phyloP scores from a whole-genome alignment of 192 early-diverging fungal species.

The Coemansia sp. region DNA sequence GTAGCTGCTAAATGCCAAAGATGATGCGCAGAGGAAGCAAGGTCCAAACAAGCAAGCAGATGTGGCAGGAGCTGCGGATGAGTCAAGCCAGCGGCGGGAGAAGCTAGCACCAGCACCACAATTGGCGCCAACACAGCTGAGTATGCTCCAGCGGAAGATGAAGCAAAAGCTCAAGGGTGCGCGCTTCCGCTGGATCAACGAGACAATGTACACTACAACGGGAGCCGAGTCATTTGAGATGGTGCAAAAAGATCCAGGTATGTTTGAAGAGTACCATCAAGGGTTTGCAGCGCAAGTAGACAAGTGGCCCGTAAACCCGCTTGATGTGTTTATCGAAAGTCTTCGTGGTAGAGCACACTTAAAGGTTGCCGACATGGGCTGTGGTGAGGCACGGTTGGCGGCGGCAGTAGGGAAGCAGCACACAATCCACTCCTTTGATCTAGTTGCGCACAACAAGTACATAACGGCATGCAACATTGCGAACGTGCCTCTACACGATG shows the following conservation, averaged over 20 bases:
- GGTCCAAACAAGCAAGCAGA: neutral
- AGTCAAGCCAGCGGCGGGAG: neutral
- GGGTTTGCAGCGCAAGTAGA: constrained; percentile 92
- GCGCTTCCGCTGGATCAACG: constrained; percentile 90
- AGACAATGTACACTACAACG: constrained; percentile 86
- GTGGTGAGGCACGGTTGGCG: constrained; percentile 91
- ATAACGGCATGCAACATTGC: constrained; percentile 94
- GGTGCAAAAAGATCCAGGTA: constrained; percentile 78
- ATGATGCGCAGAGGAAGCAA: neutral
- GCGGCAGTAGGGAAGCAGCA: constrained; percentile 60
- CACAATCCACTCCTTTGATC: constrained; percentile 84
- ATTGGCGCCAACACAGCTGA: constrained; percentile 15
- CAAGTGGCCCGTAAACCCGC: constrained; percentile 91
- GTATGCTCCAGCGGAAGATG: constrained; percentile 57
- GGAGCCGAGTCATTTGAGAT: constrained; percentile 72
- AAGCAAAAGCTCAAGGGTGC: constrained; percentile 74
- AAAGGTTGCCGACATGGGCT: constrained; percentile 90
- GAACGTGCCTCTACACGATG: constrained; percentile 72
- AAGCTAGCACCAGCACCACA: neutral
- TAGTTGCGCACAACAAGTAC: constrained; percentile 73
- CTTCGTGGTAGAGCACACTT: constrained; percentile 43
- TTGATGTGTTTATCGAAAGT: constrained; percentile 77
- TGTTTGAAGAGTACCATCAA: constrained; percentile 95
- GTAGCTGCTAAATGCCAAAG: constrained; percentile 14
- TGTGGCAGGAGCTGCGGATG: neutral